Evolutionary conservation across 2,329 filamentous ascomycete species (phyloP).

Genomic region (Annulohypoxylon truncatum): DNA sequence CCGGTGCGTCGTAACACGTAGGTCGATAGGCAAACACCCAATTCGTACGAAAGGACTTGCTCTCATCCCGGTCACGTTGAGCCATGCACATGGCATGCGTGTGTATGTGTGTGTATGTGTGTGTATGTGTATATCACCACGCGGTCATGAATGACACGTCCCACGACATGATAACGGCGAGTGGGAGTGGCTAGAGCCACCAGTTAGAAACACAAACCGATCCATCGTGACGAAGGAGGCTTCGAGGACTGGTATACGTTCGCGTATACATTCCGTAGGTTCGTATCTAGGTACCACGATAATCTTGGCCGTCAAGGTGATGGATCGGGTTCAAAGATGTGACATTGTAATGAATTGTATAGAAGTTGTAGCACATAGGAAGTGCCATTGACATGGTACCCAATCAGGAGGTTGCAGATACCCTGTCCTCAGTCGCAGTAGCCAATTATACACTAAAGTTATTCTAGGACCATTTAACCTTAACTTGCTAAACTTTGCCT

Average conservation of each 20-base stretch:
- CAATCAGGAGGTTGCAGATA: conserved; percentile 25
- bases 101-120: background rate
- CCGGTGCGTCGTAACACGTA: background rate
- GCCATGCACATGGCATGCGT: conserved; percentile 27
- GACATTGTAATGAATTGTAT: background rate
- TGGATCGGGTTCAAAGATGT: conserved; percentile 16
- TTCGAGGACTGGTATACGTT: conserved; percentile 14
- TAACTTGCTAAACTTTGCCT: conserved; percentile 18
- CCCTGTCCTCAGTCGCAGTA: background rate
- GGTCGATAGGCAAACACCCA: background rate
- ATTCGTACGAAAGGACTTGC: background rate
- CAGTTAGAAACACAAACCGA: conserved; percentile 17
- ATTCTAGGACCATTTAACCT: conserved; percentile 17
- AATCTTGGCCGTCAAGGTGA: conserved; percentile 6
- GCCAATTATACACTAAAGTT: conserved; percentile 18
- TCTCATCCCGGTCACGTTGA: conserved; percentile 14
- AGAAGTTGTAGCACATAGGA: conserved; percentile 27
- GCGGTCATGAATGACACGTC: conserved; percentile 33
- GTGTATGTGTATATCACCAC: conserved; percentile 19
- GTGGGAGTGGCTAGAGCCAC: background rate
- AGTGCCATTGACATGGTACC: conserved; percentile 34
- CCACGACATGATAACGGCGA: conserved; percentile 29
- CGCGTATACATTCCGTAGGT: conserved; percentile 1
- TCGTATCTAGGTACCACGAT: no score
- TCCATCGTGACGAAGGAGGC: conserved; percentile 24